Evolutionary conservation across 2,329 filamentous ascomycete species (phyloP), one percentile per base, ranked within the genome.

Genomic region (Fusarium sp.): DNA sequence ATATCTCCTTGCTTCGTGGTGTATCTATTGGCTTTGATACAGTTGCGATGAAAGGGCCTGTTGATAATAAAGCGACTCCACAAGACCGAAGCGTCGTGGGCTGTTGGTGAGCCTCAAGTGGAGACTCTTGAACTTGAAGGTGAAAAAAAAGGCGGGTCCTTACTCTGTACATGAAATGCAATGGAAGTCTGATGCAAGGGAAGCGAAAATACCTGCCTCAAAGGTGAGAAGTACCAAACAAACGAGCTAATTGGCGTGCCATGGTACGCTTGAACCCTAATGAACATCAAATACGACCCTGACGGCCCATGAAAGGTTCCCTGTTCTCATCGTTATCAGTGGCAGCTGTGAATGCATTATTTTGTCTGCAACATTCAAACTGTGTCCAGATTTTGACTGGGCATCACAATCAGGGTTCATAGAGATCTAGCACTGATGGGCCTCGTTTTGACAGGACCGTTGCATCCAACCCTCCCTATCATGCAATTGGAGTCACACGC

Each of bases 91-190:
- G 57, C 44, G 39, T 58, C 71, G 61, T 73, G 68, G 65, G 52
- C 71, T 54, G 60, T 64, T 70, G 38, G 48, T 51, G 66, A 77
- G 75, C 68, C 73, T 64, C 75, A 75, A 75, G 73, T 77, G 73
- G 75, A 61, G 71, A 63, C 48, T 62, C 58, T 50, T 50, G 28
- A 56, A 50, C 57, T 60, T 73, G 44, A 69, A 67, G 52, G 64
- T 67, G 62, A 55, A 52, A 64, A 12, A 45, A 54, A 60, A 32
- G 45, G 61, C 62, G 59, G 58, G 63, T 62, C 69, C 63, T 52
- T 60, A 60, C 62, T 62, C 69, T 59, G 50, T 58, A 64, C 60
- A 55, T 70, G 54, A 57, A 69, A 44, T 62, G 24, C 36, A 26
- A 51, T 62, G n/a, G n/a, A 34, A 32, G 44, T 26, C 45, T 45